phyloP scores from a whole-genome alignment of 1,284 basidiomycete genomes.

The Leccinum fuscescens region DNA sequence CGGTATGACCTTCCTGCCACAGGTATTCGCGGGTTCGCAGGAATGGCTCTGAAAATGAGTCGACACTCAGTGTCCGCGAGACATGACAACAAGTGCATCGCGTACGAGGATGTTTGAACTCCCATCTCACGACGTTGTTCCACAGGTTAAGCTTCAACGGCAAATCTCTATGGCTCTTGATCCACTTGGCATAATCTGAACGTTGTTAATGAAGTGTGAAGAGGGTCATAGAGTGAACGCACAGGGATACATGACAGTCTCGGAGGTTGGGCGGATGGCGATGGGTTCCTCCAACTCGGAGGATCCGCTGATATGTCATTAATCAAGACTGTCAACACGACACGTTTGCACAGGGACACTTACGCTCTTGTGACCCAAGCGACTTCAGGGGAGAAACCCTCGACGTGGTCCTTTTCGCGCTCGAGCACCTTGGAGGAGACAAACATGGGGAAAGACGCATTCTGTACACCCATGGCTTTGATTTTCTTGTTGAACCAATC shows the following conservation, averaged over 20 bases:
- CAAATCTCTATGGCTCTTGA: slow-evolving; percentile 95
- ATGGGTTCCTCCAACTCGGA: slow-evolving; percentile 97
- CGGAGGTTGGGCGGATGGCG: slow-evolving; percentile 96
- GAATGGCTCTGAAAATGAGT: slow-evolving; percentile 79
- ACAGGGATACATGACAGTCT: slow-evolving; percentile 98
- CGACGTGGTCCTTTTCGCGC: slow-evolving; percentile 97
- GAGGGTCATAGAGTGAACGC: slow-evolving; percentile 28
- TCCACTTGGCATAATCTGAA: slow-evolving; percentile 93
- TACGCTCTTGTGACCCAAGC: slow-evolving; percentile 98
- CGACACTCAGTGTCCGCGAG: neutral
- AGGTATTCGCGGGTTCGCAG: slow-evolving; percentile 98
- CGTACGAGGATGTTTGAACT: slow-evolving; percentile 97
- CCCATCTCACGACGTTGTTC: slow-evolving; percentile 99
- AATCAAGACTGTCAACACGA: neutral
- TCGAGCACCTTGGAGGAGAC: slow-evolving; percentile 92
- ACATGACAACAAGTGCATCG: slow-evolving; percentile 1
- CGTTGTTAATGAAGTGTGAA: slow-evolving; percentile 3
- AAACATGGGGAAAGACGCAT: slow-evolving; percentile 99
- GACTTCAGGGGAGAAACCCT: slow-evolving; percentile 99
- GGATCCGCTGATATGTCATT: slow-evolving; percentile 58
- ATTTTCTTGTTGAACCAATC: slow-evolving; percentile 92
- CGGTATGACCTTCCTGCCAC: slow-evolving; percentile 99
- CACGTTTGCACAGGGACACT: slow-evolving; percentile 33
- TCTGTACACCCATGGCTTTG: slow-evolving; percentile 94
- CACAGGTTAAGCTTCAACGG: slow-evolving; percentile 98